Evolutionary conservation across 768 basidiomycete genomes (phyloP), one percentile per base, ranked within the genome.

Genomic region (Boletales sp.): DNA sequence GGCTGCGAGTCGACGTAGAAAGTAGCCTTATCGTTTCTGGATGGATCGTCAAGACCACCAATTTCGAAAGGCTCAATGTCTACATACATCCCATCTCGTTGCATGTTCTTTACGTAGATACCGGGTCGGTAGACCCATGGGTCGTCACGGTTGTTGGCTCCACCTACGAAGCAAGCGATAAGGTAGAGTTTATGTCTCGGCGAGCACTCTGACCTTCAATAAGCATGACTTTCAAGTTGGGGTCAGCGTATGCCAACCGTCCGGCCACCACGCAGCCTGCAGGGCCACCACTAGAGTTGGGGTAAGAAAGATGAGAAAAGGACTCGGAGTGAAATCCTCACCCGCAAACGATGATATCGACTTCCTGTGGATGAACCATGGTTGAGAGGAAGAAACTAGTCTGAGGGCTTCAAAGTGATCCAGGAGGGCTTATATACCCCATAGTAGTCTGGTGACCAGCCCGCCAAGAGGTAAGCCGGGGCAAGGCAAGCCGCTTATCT

Each of bases 61-160:
- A 36, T 15, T 54, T 36, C 15, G 35, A 36, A 17, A 31, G 2
- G 9, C n/a, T 11, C 13, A 13, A 25, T 34, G 39, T n/a, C 25
- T n/a, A 61, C 81, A 55, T 66, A 84, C 83, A 84, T 69, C 61
- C 83, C 83, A 57, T 85, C 77, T 5, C 71, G 71, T 63, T 85
- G 83, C 85, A 87, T 87, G 65, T 87, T 87, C 65, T 70, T 78
- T 46, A 83, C 82, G 51, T 75, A 84, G 59, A 86, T 84, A 58
- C 84, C 84, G 41, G 83, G 83, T 36, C 81, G 71, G 63, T 86
- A 86, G 44, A 87, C 85, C 84, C 83, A 86, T 39, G 84, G 84
- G 53, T 86, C 84, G 57, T 85, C 83, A 13, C 81, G 73, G 68
- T 86, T 86, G 72, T 85, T 85, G 17, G 81, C 80, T 50, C 84